Conservation (phyloP, 345 rosid species). For the Eucalyptus erythrocorys region DNA sequence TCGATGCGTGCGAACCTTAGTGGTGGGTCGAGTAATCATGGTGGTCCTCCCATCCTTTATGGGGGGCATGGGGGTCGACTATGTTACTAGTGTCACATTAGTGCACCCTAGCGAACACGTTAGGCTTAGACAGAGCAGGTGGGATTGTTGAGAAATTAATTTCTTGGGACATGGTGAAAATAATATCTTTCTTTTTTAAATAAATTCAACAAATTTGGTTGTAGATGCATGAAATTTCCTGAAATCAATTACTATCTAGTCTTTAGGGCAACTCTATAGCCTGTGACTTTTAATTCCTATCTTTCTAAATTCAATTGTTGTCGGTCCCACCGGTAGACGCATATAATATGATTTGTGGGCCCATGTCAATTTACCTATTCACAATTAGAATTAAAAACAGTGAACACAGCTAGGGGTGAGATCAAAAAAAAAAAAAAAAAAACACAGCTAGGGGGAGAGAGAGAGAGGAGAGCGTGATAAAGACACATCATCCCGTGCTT, state of each 20-base stretch:
- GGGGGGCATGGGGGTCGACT: not conserved
- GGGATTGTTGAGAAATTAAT: not conserved
- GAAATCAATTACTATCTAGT: not conserved
- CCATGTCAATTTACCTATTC: not conserved
- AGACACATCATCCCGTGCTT: not conserved
- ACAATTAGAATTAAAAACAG: not conserved
- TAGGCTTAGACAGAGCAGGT: not conserved
- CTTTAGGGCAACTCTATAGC: not conserved
- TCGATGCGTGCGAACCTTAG: not conserved
- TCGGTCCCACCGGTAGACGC: not conserved
- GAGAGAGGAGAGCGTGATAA: not conserved
- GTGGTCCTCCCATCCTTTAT: not conserved
- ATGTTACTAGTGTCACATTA: not conserved
- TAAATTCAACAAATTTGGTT: not conserved
- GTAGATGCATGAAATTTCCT: not conserved
- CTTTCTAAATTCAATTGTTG: not conserved
- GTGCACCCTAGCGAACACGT: not conserved
- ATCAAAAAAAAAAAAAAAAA: too few species aligned
- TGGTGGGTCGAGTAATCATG: not conserved
- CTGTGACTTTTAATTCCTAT: not conserved
- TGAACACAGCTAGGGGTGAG: not conserved
- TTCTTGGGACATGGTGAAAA: not conserved
- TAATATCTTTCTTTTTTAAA: not conserved
- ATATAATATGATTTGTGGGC: not conserved
- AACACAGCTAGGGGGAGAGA: not conserved